These are phyloP conservation scores for Vinca minor DNA, from an alignment of 257 asterid species.

Conservation along the genomic window DNA sequence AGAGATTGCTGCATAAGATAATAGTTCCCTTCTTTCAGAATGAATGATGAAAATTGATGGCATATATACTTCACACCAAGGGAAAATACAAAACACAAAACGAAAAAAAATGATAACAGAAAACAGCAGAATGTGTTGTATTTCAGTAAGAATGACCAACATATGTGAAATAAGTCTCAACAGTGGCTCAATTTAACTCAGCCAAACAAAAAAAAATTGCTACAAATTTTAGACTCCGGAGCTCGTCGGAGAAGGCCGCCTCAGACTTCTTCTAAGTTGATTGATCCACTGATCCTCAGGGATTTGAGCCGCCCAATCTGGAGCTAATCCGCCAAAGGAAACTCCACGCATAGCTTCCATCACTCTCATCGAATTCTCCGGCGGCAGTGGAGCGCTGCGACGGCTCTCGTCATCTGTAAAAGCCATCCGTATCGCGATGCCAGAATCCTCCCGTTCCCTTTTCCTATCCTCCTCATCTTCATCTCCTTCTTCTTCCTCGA, in stretches of 20 bases:
- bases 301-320: constrained; percentile 64
- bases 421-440: constrained; percentile 51
- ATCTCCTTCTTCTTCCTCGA: too few relatives aligned
- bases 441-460: constrained; percentile 32
- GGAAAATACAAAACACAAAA: too few relatives aligned
- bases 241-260: constrained; percentile 27
- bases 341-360: constrained; percentile 72
- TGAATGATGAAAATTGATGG: too few relatives aligned
- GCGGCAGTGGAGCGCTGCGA: constrained; percentile 61
- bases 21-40: not conserved
- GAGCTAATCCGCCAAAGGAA: constrained; percentile 55
- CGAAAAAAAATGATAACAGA: too few relatives aligned
- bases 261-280: constrained; percentile 38
- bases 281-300: constrained; percentile 70
- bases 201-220: too few relatives aligned
- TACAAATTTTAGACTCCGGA: constrained; percentile 4
- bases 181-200: too few relatives aligned
- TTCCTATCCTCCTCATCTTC: constrained; percentile 29
- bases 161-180: too few relatives aligned
- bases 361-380: constrained; percentile 62
- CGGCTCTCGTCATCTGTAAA: constrained; percentile 72
- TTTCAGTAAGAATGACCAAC: too few relatives aligned
- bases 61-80: too few relatives aligned
- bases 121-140: too few relatives aligned
- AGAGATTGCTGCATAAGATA: not conserved